A percentile compares a stretch with the other conserved stretches of the same genome.
phyloP scores from a whole-genome alignment of 345 rosid genomes.

The Melaleuca alternifolia region DNA sequence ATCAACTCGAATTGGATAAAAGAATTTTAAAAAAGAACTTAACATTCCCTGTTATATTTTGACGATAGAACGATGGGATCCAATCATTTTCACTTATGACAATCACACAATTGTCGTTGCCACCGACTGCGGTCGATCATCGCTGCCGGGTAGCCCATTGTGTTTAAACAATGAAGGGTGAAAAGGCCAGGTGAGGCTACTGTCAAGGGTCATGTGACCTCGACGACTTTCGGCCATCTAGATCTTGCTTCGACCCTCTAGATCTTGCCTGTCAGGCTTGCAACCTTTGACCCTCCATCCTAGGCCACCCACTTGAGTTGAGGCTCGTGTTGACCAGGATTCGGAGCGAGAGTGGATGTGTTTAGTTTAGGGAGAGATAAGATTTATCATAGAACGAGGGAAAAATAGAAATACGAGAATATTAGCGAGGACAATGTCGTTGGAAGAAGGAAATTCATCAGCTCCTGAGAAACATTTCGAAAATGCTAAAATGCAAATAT shows the following conservation, averaged over 20 bases:
- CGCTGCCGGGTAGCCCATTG: too few species aligned
- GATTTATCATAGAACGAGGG: neutral
- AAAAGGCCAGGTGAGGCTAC: neutral
- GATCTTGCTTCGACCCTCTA: fast-evolving
- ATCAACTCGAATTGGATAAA: too few species aligned
- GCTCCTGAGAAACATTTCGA: neutral
- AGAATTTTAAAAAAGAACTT: too few species aligned
- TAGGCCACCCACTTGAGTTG: too few species aligned
- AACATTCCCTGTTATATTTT: too few species aligned
- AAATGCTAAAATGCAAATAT: neutral
- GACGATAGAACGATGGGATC: too few species aligned
- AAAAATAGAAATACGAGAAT: neutral
- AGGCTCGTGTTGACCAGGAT: neutral
- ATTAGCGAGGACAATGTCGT: too few species aligned
- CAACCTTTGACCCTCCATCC: neutral
- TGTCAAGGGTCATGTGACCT: neutral
- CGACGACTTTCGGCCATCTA: neutral
- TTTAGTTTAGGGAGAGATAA: neutral
- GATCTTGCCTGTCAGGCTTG: neutral
- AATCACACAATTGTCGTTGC: fast-evolving
- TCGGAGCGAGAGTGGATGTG: neutral
- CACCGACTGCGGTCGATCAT: too few species aligned
- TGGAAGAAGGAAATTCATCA: neutral
- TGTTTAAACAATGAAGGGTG: too few species aligned
- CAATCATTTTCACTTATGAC: neutral